Evolutionary conservation across 768 basidiomycete genomes (phyloP), one percentile per base, ranked within the genome.

Genomic region (Xerocomellus amylosporus): DNA sequence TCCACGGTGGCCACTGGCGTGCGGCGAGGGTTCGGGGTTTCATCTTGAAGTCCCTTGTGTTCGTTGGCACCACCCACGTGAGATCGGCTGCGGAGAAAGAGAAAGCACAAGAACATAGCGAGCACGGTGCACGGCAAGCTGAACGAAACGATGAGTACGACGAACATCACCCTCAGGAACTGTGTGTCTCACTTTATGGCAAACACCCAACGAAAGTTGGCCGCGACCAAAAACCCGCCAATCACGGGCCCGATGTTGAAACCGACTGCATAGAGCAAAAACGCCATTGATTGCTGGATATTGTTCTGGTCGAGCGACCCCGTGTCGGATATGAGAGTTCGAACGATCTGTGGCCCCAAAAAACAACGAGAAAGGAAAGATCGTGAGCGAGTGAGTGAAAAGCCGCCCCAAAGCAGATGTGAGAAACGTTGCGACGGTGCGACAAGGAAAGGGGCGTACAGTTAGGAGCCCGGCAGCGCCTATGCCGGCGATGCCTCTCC

Each of bases 201-300:
- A 54, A 81, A 82, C 15, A 82, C 74, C 81, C 79, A 82, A 20
- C 81, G 73, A 63, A 78, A 81, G 46, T 65, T 76, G 8, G 73
- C 62, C 2, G 63, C 56, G 2, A 74, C 64, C 14, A 81, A 63
- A 24, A 56, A 73, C 8, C 79, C 79, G 8, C 68, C 68, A 46
- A 80, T 73, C 40, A 75, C 63, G 0, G 80, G 81, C 2, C 80
- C 80, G 7, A 74, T 47, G 31, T 64, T 66, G 48, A 68, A 81
- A 1, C 80, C 78, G 41, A 78, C 50, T 0, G 70, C 48, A 61
- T 78, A 81, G 4, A 81, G 68, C 5, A 78, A 33, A 58, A 78
- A 75, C n/a, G 79, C 31, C 44, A 73, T 60, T 7, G 73, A 62
- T 45, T 70, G 71, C 57, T 81, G 79, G 53, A 70, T 50, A 46